Evolutionary conservation across 305 asterid species (phyloP).

Genomic region (Coffea humblotiana): DNA sequence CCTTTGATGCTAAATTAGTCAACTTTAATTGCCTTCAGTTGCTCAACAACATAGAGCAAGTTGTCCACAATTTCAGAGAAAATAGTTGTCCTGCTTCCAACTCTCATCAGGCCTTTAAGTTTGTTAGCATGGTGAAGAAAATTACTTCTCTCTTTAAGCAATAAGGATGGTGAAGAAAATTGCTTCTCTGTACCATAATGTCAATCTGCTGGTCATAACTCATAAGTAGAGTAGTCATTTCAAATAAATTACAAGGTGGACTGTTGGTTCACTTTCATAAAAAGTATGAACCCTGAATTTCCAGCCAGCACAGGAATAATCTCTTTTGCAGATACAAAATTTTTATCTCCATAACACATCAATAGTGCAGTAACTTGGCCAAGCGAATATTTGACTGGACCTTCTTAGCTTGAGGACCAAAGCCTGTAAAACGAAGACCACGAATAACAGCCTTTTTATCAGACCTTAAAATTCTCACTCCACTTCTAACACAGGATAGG

Average conservation of each 20-base stretch:
- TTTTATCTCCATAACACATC: conserved; percentile 2
- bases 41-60: not conserved
- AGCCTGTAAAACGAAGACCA: conserved; percentile 51
- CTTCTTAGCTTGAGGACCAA: conserved; percentile 34
- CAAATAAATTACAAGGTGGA: not conserved
- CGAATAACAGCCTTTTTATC: conserved; percentile 54
- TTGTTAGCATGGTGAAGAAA: not conserved
- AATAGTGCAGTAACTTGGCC: conserved; percentile 37
- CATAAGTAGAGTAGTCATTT: not conserved
- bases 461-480: conserved; percentile 53
- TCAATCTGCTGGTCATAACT: not conserved
- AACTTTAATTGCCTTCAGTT: not conserved
- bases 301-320: not conserved
- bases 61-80: not conserved
- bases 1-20: conserved; percentile 5
- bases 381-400: conserved; percentile 26
- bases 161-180: not conserved
- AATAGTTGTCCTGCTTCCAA: not conserved
- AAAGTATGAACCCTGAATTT: not conserved
- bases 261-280: not conserved
- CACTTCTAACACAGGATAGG: conserved; percentile 57
- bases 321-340: conserved; percentile 2
- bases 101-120: not conserved
- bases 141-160: not conserved
- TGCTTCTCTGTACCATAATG: not conserved